A percentile compares a stretch with the other conserved stretches of the same genome.
These are phyloP conservation scores for Discostella stelligera DNA, from an alignment of 352 stramenopile species.

Conservation along the genomic window DNA sequence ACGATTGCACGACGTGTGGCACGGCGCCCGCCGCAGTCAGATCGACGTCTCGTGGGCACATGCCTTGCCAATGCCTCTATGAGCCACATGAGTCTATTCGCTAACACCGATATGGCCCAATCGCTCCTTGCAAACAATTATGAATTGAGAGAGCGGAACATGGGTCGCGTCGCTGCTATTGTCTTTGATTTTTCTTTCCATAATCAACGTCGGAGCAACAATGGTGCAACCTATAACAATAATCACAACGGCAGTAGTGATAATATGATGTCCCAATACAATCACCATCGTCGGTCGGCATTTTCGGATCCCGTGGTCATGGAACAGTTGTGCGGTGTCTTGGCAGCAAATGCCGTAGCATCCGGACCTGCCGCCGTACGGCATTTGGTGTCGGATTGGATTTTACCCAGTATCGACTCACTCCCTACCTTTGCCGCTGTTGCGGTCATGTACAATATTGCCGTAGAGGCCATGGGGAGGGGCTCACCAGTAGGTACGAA, in stretches of 20 bases:
- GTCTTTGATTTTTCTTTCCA: conserved; percentile 68
- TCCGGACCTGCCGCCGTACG: conserved; percentile 53
- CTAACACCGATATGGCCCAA: conserved; percentile 22
- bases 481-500: conserved; percentile 54
- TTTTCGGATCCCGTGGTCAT: conserved; percentile 68
- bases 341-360: conserved; percentile 72
- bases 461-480: conserved; percentile 53
- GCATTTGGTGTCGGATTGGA: conserved; percentile 73
- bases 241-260: neutral
- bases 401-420: conserved; percentile 57
- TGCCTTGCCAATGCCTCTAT: conserved; percentile 67
- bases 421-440: conserved; percentile 60
- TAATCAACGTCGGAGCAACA: conserved; percentile 5
- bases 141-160: conserved; percentile 71
- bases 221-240: too few relatives aligned
- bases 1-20: conserved; percentile 66
- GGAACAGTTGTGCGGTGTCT: conserved; percentile 66
- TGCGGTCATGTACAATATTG: conserved; percentile 59
- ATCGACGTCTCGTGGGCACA: conserved; percentile 54
- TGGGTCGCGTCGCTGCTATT: conserved; percentile 72
- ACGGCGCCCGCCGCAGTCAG: conserved; percentile 50
- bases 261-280: neutral
- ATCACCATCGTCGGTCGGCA: conserved; percentile 27
- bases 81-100: conserved; percentile 36
- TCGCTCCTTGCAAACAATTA: conserved; percentile 57